Percentiles rank a stretch among this genome's conserved stretches.
These are phyloP conservation scores for Coleophoma eucalyptorum DNA, from an alignment of 2,329 filamentous ascomycete genomes.

Conservation along the genomic window DNA sequence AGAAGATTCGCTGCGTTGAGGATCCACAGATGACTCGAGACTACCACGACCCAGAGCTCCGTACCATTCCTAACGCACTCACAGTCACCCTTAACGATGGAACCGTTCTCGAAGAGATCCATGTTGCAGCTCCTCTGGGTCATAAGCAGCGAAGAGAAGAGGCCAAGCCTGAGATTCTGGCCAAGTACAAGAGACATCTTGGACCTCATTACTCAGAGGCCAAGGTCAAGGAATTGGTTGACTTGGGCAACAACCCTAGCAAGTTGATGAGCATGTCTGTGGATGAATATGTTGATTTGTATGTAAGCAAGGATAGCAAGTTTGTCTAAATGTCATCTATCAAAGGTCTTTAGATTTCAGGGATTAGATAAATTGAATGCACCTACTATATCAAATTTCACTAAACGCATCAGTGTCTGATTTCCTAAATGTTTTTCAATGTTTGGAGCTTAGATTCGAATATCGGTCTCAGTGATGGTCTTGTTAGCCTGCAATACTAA, in stretches of 20 bases:
- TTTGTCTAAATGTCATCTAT: constrained; percentile 36
- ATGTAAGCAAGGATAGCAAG: constrained; percentile 58
- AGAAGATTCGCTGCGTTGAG: constrained; percentile 95
- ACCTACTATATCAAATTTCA: too few relatives aligned
- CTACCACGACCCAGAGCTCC: constrained; percentile 90
- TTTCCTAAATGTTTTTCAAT: too few relatives aligned
- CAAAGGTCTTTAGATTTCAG: not conserved
- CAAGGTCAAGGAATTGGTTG: constrained; percentile 77
- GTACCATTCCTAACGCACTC: constrained; percentile 95
- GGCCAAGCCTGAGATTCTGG: constrained; percentile 94
- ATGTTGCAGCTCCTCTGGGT: constrained; percentile 90
- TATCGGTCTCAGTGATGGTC: too few relatives aligned
- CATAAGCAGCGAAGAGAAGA: constrained; percentile 89
- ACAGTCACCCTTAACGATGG: constrained; percentile 95
- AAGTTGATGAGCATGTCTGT: constrained; percentile 77
- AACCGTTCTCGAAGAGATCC: constrained; percentile 83
- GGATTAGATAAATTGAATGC: too few relatives aligned
- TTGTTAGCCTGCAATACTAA: too few relatives aligned
- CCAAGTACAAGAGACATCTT: constrained; percentile 93
- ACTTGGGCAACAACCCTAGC: constrained; percentile 71
- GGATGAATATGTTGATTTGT: constrained; percentile 92
- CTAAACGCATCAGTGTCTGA: too few relatives aligned
- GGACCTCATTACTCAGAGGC: constrained; percentile 74
- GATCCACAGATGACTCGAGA: constrained; percentile 91
- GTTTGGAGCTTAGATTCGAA: too few relatives aligned